Evolutionary conservation across 108 stramenopile species (phyloP), one percentile per base, ranked within the genome.

Genomic region (Discostella stelligeroides): DNA sequence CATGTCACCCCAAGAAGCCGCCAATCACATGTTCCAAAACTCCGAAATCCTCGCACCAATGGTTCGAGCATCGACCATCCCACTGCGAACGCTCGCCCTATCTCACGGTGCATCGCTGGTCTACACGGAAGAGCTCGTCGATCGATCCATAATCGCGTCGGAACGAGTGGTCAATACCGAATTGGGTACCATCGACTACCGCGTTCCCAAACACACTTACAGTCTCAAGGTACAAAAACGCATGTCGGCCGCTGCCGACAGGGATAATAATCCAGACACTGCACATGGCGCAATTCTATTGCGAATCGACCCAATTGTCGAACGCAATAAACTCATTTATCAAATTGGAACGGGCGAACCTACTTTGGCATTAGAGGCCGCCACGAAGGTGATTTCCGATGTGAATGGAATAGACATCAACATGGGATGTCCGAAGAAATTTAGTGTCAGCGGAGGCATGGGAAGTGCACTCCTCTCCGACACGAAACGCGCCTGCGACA

Each of bases 341-440:
- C 98, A 99, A 63, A 63, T 99, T 43, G 98, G 98, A 18, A 95
- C 95, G 47, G 94, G 95, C 7, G 89, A 92, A 68, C 64, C 92
- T 7, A 81, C 89, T 20, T 42, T 88, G 62, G 97, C 97, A 7
- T 49, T 95, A 38, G 63, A 70, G 25, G 97, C 97, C 13, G 97
- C 95, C 12, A 51, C 73, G 53, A 82, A 75, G 21, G 92, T 98
- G 1, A 62, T 84, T 43, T 66, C 75, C 42, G 95, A 98, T 80
- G 95, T 96, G 6, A 76, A 74, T 30, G 96, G 93, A 21, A 82
- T 99, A 25, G 98, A 98, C 81, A 67, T 99, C 49, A 99, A 99
- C 64, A 98, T 98, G 97, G 98, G 98, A 4, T 99, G 98, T 85
- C 98, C 98, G 15, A 98, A 92, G 70, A 94, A 96, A 70, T 99